Evolutionary conservation across 148 eudicot species (phyloP), one percentile per base, ranked within the genome.

Genomic region (Talinum fruticosum): DNA sequence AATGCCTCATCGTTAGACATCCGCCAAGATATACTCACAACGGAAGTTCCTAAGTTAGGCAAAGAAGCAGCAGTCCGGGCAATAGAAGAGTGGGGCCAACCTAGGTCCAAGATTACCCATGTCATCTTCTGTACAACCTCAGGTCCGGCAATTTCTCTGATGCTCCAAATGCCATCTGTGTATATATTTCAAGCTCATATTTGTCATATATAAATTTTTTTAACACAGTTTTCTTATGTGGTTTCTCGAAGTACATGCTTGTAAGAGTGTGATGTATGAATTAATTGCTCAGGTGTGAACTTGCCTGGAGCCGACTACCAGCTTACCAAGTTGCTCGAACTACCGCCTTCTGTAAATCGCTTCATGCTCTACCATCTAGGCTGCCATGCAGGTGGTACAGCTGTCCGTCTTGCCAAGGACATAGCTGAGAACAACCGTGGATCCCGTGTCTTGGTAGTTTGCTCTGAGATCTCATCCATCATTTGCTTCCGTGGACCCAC

Each of bases 281-380:
- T 78, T 49, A 69, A 74, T 68, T 69, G 68, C 21, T 81, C 83
- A 3, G 83, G 83, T 14, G 83, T 81, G 18, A 79, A 81, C 76
- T 75, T 75, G 83, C 83, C 83, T 8, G 83, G 83, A 15, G 83
- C 83, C 2, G 83, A 81, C 37, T 81, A 76, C 72, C 79, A 81
- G 79, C 79, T 81, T n/a, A 81, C 79, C 66, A 81, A 81, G 66
- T 79, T 81, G 38, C 83, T 81, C 14, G 83, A 79, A 28, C 83
- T 81, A 8, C 76, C 79, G 5, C 83, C 79, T 10, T 76, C 83
- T 0, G 83, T 78, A 29, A 74, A 74, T 16, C 68, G 80, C 2
- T 78, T 69, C 68, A 78, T 78, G 80, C 69, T 78, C 23, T 81
- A 81, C 76, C 83, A 81, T 10, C 83, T 75, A 54, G 83, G 83